These are phyloP conservation scores for Lanzia echinophila DNA, from an alignment of 2,329 filamentous ascomycete species.

Conservation along the genomic window DNA sequence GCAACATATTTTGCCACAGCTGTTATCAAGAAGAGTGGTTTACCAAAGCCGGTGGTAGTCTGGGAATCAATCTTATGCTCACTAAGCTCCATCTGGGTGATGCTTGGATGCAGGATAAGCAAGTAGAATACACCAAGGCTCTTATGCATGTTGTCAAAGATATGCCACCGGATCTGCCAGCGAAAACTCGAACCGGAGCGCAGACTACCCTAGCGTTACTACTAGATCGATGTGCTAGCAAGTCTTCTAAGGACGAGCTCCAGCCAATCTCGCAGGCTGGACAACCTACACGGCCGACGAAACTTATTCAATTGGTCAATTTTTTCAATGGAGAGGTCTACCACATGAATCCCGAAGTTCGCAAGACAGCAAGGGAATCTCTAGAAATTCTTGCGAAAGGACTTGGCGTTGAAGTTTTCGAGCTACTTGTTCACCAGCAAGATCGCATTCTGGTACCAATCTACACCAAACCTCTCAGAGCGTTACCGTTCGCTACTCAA, in stretches of 20 bases:
- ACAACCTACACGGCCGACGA: slow-evolving; percentile 52
- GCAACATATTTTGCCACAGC: slow-evolving; percentile 81
- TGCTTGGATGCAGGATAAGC: slow-evolving; percentile 72
- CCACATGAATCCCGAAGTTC: slow-evolving; percentile 93
- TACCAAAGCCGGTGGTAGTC: slow-evolving; percentile 85
- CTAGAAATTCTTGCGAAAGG: slow-evolving; percentile 77
- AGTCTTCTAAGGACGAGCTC: slow-evolving; percentile 72
- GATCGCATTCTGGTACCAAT: slow-evolving; percentile 86
- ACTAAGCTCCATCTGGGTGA: slow-evolving; percentile 81
- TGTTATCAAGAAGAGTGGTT: slow-evolving; percentile 99
- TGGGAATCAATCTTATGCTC: slow-evolving; percentile 83
- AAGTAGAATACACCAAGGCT: slow-evolving; percentile 83
- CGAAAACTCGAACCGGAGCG: slow-evolving; percentile 76
- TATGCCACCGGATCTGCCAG: slow-evolving; percentile 88
- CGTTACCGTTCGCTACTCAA: slow-evolving; percentile 87
- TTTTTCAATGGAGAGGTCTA: slow-evolving; percentile 83
- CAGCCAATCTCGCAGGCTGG: slow-evolving; percentile 46
- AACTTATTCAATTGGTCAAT: slow-evolving; percentile 70
- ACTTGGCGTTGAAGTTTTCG: slow-evolving; percentile 71
- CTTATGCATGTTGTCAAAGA: slow-evolving; percentile 97
- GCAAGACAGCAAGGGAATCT: slow-evolving; percentile 75
- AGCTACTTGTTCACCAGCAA: slow-evolving; percentile 83
- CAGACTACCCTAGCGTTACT: slow-evolving; percentile 78
- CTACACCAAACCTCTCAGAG: slow-evolving; percentile 88
- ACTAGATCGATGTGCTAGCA: slow-evolving; percentile 70